These are phyloP conservation scores for Backusella tuberculispora DNA, from an alignment of 192 early-diverging fungal genomes.

Conservation along the genomic window DNA sequence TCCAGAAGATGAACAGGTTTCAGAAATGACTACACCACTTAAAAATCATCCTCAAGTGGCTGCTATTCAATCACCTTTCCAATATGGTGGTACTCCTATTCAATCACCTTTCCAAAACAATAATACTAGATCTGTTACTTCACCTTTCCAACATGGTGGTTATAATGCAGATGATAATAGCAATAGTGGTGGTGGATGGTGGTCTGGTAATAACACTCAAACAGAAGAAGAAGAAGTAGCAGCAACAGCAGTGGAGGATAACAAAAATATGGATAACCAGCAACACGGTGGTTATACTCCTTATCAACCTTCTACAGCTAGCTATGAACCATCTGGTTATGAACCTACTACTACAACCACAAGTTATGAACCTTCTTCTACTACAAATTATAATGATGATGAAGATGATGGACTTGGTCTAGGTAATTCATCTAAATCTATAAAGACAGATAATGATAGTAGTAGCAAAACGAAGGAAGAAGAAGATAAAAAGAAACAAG, in stretches of 20 bases:
- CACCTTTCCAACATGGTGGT: conserved; percentile 19
- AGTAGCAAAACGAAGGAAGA: conserved; percentile 19
- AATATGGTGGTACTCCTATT: not conserved
- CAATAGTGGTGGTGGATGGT: conserved; percentile 50
- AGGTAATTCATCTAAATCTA: conserved; percentile 57
- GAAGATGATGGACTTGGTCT: conserved; percentile 68
- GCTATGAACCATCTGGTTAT: not conserved
- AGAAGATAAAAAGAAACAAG: conserved; percentile 37
- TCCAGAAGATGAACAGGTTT: not conserved
- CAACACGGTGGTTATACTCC: not conserved
- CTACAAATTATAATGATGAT: conserved; percentile 22
- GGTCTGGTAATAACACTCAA: conserved; percentile 45
- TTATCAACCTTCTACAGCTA: not conserved
- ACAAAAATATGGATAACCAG: not conserved
- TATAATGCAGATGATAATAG: conserved; percentile 20
- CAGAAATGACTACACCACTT: not conserved
- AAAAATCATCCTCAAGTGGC: not conserved
- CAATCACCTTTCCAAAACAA: conserved; percentile 22
- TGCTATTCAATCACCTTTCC: not conserved
- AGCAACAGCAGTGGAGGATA: not conserved
- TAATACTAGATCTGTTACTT: conserved; percentile 12
- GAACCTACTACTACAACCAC: not conserved
- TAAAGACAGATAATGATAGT: conserved; percentile 20
- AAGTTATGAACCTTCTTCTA: conserved; percentile 25
- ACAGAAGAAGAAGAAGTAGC: conserved; percentile 40